Percentiles rank a stretch among this genome's conserved stretches.
Conservation (phyloP, 148 eudicot species). For the Camellia sinensis region DNA sequence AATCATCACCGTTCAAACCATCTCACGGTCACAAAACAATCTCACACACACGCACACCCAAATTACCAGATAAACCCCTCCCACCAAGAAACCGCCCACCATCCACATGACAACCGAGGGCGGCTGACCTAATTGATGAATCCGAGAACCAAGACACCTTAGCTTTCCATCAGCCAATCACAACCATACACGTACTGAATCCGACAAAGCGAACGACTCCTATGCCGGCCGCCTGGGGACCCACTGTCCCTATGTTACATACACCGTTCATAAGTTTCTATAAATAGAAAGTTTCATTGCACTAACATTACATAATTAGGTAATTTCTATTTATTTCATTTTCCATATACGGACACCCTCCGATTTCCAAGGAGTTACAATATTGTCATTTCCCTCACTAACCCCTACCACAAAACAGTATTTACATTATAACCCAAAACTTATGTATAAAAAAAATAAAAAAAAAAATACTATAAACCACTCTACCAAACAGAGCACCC, state of each 20-base stretch:
- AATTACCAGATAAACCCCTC: slow-evolving; percentile 5
- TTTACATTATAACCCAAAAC: slow-evolving; percentile 16
- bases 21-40: not conserved
- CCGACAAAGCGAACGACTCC: not conserved
- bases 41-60: not conserved
- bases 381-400: slow-evolving; percentile 2
- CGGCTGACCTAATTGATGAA: slow-evolving; percentile 23
- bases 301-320: not conserved
- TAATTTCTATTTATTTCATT: not conserved
- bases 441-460: not conserved
- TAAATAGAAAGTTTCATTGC: not conserved
- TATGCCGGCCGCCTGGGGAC: not conserved
- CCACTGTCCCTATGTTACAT: not conserved
- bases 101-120: not conserved
- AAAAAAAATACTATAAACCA: slow-evolving; percentile 5
- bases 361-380: slow-evolving; percentile 17
- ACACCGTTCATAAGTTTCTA: not conserved
- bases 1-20: not conserved
- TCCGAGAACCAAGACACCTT: slow-evolving; percentile 6
- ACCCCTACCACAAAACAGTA: slow-evolving; percentile 8
- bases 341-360: slow-evolving; percentile 2
- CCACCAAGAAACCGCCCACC: slow-evolving; percentile 13
- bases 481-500: slow-evolving; percentile 12
- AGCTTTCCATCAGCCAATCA: not conserved
- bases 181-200: not conserved